A percentile compares a stretch with the other conserved stretches of the same genome.
phyloP scores from a whole-genome alignment of 768 basidiomycete genomes.

The Lactarius deliciosus region DNA sequence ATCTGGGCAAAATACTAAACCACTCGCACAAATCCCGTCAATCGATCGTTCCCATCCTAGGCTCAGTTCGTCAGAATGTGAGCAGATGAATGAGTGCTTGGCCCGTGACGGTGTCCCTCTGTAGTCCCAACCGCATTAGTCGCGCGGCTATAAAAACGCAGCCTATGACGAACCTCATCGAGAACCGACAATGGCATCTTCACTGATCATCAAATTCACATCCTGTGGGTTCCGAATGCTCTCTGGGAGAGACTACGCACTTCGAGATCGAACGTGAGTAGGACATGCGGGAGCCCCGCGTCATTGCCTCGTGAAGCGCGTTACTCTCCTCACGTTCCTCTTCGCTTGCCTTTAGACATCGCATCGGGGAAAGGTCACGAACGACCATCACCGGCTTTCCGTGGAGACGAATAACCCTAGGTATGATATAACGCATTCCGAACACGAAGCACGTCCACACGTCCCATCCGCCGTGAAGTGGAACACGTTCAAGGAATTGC shows the following conservation, averaged over 20 bases:
- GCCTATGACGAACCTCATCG: slow-evolving; percentile 25
- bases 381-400: slow-evolving; percentile 14
- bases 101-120: background rate
- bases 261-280: slow-evolving; percentile 20
- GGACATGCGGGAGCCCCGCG: background rate
- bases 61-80: slow-evolving; percentile 18
- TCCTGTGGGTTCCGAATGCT: background rate
- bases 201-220: slow-evolving; percentile 26
- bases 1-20: background rate
- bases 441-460: slow-evolving; percentile 25
- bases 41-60: slow-evolving; percentile 2
- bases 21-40: slow-evolving; percentile 18
- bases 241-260: slow-evolving; percentile 16
- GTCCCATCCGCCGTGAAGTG: slow-evolving; percentile 7
- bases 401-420: background rate
- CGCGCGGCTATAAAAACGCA: slow-evolving; percentile 12
- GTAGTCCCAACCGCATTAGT: slow-evolving; percentile 18
- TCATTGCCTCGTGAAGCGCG: slow-evolving; percentile 2
- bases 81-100: slow-evolving; percentile 10
- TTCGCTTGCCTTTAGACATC: slow-evolving; percentile 15
- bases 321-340: slow-evolving; percentile 22
- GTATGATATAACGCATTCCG: slow-evolving; percentile 25
- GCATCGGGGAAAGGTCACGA: slow-evolving; percentile 25
- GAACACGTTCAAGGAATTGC: background rate
- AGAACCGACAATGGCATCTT: slow-evolving; percentile 25